Evolutionary conservation across 2,329 filamentous ascomycete genomes (phyloP).

Genomic region (Myriosclerotinia curreyana): DNA sequence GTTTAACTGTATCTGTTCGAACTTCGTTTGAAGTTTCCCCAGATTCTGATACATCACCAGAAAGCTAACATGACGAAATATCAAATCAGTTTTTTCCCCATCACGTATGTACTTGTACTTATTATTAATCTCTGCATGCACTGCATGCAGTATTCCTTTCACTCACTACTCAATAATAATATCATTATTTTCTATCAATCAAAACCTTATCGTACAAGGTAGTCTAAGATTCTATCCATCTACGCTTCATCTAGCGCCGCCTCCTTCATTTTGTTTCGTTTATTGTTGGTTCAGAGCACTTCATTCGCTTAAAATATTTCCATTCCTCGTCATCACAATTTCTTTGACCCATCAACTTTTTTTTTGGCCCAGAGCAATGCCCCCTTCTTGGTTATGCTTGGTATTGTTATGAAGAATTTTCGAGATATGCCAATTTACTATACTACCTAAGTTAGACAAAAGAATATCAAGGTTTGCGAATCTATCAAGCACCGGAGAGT

Average conservation of each 20-base stretch:
- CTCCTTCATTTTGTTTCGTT: not conserved
- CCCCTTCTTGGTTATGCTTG: conserved; percentile 16
- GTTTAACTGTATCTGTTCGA: not conserved
- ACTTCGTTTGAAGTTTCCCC: not conserved
- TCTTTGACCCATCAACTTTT: not conserved
- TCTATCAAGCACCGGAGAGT: not conserved
- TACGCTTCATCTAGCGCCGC: conserved; percentile 4
- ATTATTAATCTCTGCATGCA: too few relatives aligned
- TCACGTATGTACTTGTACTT: too few relatives aligned
- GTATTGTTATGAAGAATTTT: not conserved
- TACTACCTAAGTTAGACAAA: not conserved
- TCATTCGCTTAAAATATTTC: conserved; percentile 3
- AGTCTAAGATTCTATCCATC: too few relatives aligned
- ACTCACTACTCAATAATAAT: too few relatives aligned
- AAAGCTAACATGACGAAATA: not conserved
- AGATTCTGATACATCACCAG: not conserved
- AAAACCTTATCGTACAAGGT: not conserved
- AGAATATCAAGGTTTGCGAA: not conserved
- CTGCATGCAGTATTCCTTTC: too few relatives aligned
- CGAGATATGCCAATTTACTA: not conserved
- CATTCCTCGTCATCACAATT: conserved; percentile 2
- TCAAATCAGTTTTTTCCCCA: not conserved
- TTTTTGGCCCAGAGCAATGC: conserved; percentile 17
- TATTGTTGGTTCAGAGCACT: not conserved
- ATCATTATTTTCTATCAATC: not conserved